Base-by-base conservation (phyloP, 1,139 yeast species). In the Taiozyma sp. region DNA sequence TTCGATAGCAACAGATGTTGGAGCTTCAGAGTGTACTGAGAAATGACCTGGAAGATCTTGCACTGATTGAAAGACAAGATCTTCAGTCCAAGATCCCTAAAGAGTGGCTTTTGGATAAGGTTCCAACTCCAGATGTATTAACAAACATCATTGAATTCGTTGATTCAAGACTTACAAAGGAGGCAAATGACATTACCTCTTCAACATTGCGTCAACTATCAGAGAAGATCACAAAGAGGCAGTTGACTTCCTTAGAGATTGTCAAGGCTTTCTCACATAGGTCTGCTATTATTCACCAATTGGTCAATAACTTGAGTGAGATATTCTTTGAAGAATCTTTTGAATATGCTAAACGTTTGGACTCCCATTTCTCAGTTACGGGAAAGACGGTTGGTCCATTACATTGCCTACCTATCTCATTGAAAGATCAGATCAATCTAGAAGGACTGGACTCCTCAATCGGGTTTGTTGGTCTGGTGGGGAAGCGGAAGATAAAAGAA, bases 351-450 rank as follows among this genome's bases (percentile, higher is more conserved):
- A 64, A 70, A 53, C 68, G 67, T 51, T 68, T 79, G 54, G 87
- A 81, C 57, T 68, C 65, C 8, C 65, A 70, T 54, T 70, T 63
- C 43, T 54, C 55, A 6, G 52, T 61, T 40, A 64, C 63, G 24
- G 78, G 78, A 0, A 63, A 70, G 47, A 54, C 70, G 0, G 51
- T 70, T n/a, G 87, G 87, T 19, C 84, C 85, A 7, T 67, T 85
- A 38, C 89, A 86, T 49, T 92, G 92, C 4, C 69, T 86, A 52
- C 91, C 91, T 9, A 71, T 85, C 47, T 80, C 89, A 4, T 62
- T 84, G 50, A 78, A 78, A 56, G 84, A 80, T 55, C 79, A 77
- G 54, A 65, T 78, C 50, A 75, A 76, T 51, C 57, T 78, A 14
- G 71, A 69, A 50, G 83, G 82, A 1, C 52, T 72, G 8, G 77